Base-by-base conservation (phyloP, 108 stramenopile genomes). In the Cyclotella atomus region DNA sequence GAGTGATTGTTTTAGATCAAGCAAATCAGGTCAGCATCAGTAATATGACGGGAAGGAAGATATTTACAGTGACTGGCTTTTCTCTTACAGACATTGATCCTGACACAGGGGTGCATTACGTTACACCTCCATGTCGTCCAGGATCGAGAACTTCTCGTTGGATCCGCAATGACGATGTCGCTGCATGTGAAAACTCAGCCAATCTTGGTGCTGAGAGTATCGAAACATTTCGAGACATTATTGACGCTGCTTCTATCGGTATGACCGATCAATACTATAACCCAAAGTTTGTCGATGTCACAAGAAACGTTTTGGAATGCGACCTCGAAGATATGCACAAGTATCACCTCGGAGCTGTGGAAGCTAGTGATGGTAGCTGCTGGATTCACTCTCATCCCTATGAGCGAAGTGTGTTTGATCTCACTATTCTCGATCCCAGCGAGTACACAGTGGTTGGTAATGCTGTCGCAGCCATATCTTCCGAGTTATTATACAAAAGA, bases 321-420 rank as follows among this genome's bases (percentile, higher is more conserved):
- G 64, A 71, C 20, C 16, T 20, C 7, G 16, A 35, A 4, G 75
- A 69, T 65, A 24, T 1, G 8, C 35, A 34, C 50, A 69, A 74
- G 20, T 43, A 38, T 35, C 41, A 35, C 8, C 65, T 73, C 24
- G 79, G 70, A 12, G 71, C 8, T 44, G 70, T 76, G 8, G 52
- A 46, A 34, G 57, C 64, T 12, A 46, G 50, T 21, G 59, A 61
- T 52, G 75, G 70, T 6, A 19, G 59, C 20, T 83, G 82, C 20
- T 83, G 70, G 70, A 62, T 50, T 33, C 77, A 83, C 33, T 53
- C 57, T 21, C 82, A 83, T 57, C 72, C 65, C 0, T 41, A 68
- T 27, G 65, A 74, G 23, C 56, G 47, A 47, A 50, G 35, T 24
- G 76, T 83, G 43, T 61, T 73, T 47, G 82, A 83, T 46, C 70